Evolutionary conservation across 2,329 filamentous ascomycete species (phyloP).

Genomic region (Fusarium vanettenii): DNA sequence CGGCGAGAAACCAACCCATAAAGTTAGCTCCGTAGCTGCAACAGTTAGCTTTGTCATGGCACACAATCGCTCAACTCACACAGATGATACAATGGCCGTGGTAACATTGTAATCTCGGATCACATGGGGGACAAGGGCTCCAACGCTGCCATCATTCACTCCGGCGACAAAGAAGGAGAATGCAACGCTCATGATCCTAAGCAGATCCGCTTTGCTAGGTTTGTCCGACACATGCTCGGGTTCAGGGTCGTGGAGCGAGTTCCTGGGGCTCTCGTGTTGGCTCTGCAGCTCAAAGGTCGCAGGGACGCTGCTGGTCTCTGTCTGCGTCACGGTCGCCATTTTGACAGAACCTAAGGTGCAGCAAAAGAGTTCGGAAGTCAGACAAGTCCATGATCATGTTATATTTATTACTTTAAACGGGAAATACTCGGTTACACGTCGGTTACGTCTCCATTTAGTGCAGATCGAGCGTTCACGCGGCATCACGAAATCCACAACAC

Average conservation of each 20-base stretch:
- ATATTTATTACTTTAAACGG: constrained; percentile 15
- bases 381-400: neutral
- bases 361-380: neutral
- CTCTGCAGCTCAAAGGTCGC: constrained; percentile 8
- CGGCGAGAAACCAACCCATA: constrained; percentile 69
- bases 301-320: neutral
- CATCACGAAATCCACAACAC: neutral
- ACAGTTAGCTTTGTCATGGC: neutral
- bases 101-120: constrained; percentile 66
- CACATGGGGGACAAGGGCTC: constrained; percentile 72
- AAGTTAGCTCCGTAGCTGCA: constrained; percentile 67
- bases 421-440: constrained; percentile 9
- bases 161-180: constrained; percentile 75
- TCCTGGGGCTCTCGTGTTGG: neutral
- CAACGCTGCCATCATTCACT: constrained; percentile 73
- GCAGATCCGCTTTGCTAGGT: neutral
- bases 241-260: neutral
- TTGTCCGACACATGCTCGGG: neutral
- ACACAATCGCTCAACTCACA: constrained; percentile 51
- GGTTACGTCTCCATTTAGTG: neutral
- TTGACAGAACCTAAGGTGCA: neutral
- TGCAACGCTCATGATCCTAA: constrained; percentile 66
- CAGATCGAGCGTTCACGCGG: neutral
- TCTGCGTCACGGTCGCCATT: constrained; percentile 27
- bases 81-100: constrained; percentile 61